Evolutionary conservation across 2,329 filamentous ascomycete genomes (phyloP), one percentile per base, ranked within the genome.

Genomic region (Spiromastix sp.): DNA sequence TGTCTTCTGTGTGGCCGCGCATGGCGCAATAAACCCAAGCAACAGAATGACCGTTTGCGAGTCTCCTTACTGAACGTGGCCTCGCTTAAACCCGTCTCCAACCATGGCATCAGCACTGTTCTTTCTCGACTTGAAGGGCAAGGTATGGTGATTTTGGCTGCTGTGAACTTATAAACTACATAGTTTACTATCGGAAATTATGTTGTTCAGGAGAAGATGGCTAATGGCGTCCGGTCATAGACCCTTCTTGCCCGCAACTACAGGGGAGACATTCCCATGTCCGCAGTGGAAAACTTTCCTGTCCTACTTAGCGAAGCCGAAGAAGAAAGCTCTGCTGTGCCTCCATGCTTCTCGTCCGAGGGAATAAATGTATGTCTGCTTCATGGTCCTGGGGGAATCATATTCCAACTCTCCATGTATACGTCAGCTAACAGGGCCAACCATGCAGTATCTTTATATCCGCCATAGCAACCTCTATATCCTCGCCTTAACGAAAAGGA

Each of bases 61-160:
- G 9, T 26, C 30, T 19, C 27, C 7, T 30, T 20, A 27, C 25
- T 39, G 39, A 43, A 41, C 30, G 25, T 25, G 16, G 9, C 22
- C 32, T 7, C 12, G 13, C 24, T 24, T 20, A 38, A 32, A 26
- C 31, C 18, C 24, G 34, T 18, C 37, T 42, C 41, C 52, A 64
- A 71, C 51, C 58, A 98, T 98, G 91, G 91, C 91, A 50, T 98
- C 91, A 42, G 91, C 91, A 46, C 61, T 98, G 55, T 98, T 98
- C 75, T 98, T 98, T 62, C 81, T 98, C 54, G 91, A 98, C 64
- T 74, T 98, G 49, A 98, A 98, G 85, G 91, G 91, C 84, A 98
- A 98, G 82, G 86, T 93, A 63, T 44, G 68, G 41, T 25, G 24
- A n/a, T 30, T 11, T 15, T 5, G 15, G 7, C 6, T 30, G 17